Percentiles rank a stretch among this genome's conserved stretches.
These are phyloP conservation scores for Oidiodendron maius DNA, from an alignment of 495 filamentous ascomycete species.

Conservation along the genomic window DNA sequence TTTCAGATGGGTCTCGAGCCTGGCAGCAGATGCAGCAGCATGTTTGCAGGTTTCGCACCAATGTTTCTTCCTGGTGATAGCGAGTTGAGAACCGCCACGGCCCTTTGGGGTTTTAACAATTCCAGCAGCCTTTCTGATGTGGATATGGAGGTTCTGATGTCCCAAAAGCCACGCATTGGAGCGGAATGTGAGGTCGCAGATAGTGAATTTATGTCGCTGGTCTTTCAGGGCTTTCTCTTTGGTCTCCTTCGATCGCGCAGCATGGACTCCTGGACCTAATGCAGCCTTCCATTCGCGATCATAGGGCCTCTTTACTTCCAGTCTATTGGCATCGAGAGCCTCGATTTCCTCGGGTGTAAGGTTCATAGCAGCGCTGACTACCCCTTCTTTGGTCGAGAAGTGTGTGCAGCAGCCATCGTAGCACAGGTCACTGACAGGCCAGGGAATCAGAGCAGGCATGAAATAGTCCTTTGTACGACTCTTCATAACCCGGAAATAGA, in stretches of 20 bases:
- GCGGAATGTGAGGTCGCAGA: background rate
- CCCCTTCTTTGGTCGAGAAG: conserved; percentile 1
- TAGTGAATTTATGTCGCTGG: background rate
- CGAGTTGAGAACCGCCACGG: too few species aligned
- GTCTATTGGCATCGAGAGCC: background rate
- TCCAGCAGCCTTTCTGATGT: background rate
- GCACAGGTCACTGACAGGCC: conserved; percentile 1
- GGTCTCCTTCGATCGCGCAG: background rate
- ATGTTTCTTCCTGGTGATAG: too few species aligned
- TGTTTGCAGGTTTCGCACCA: background rate
- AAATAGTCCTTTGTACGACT: conserved; percentile 12
- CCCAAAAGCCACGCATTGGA: background rate
- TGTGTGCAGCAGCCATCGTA: conserved; percentile 15
- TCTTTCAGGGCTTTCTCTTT: background rate
- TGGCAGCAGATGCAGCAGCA: background rate
- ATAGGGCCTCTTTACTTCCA: background rate
- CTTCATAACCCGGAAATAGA: conserved; percentile 11
- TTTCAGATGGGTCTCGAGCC: background rate
- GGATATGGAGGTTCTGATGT: background rate
- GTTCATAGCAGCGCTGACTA: background rate
- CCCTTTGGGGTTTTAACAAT: background rate
- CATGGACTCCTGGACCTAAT: conserved; percentile 5
- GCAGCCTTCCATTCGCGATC: background rate
- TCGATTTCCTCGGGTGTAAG: conserved; percentile 7
- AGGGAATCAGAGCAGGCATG: conserved; percentile 10